phyloP scores from a whole-genome alignment of 805 yeast species.

The Schwanniomyces yamadae region DNA sequence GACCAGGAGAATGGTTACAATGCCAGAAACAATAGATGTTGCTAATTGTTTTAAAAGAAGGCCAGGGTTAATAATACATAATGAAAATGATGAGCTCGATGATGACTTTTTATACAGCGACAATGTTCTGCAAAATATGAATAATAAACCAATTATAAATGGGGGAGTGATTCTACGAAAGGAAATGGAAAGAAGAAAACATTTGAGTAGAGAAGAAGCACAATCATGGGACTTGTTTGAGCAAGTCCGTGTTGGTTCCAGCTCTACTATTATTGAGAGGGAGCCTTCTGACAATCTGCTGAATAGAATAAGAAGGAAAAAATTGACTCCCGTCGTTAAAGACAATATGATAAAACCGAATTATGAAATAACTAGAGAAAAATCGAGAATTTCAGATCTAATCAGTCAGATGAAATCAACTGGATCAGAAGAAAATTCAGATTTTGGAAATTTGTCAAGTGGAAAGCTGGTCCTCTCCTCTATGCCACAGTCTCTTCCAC shows the following conservation, averaged over 20 bases:
- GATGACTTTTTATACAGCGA: slow-evolving; percentile 26
- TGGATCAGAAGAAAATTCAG: not conserved
- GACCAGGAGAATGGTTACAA: not conserved
- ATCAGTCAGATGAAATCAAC: slow-evolving; percentile 21
- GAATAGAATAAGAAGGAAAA: slow-evolving; percentile 11
- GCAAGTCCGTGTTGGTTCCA: slow-evolving; percentile 17
- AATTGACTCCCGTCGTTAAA: slow-evolving; percentile 8
- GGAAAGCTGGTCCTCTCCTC: not conserved
- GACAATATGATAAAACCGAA: not conserved
- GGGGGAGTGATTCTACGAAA: slow-evolving; percentile 40
- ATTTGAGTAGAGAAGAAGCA: slow-evolving; percentile 33
- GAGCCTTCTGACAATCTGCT: not conserved
- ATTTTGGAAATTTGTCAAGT: not conserved
- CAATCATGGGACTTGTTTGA: slow-evolving; percentile 40
- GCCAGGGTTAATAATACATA: slow-evolving; percentile 24
- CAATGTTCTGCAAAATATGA: slow-evolving; percentile 3
- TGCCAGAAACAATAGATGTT: not conserved
- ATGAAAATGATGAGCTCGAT: slow-evolving; percentile 30
- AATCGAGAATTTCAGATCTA: slow-evolving; percentile 18
- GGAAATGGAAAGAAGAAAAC: slow-evolving; percentile 28
- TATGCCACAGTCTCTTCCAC: slow-evolving; percentile 3
- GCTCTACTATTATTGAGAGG: not conserved
- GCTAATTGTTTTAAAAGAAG: not conserved
- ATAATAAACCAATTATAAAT: slow-evolving; percentile 23
- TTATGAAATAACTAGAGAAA: not conserved